Evolutionary conservation across 1,284 basidiomycete species (phyloP), one percentile per base, ranked within the genome.

Genomic region (Apiotrichum siamense): DNA sequence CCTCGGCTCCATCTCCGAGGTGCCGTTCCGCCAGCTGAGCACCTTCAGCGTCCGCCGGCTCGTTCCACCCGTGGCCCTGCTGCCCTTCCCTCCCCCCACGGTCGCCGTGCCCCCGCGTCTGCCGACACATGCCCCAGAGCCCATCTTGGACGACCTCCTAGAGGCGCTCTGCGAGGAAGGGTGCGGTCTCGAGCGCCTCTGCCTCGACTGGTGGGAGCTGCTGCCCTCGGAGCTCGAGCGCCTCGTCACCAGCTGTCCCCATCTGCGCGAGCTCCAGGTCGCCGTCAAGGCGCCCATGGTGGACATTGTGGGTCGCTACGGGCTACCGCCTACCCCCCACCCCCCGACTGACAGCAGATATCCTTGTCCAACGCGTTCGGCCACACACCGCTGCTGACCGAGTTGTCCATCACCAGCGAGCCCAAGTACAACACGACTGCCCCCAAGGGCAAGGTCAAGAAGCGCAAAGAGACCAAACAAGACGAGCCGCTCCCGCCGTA

Each of bases 191-290:
- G 36, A 52, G 23, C 43, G 50, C 5, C 49, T 67, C 0, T 62
- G 57, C 39, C 42, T 67, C 13, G 59, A 61, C 50, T 65, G 65
- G 64, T 67, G 62, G 60, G 57, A 56, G 49, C 46, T 65, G 11
- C 37, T 31, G 4, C 35, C 39, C 20, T 18, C 44, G 1, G 44
- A 58, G 17, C 39, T 64, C n/a, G 52, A 59, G 29, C 43, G 43
- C 3, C 31, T 67, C 11, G 42, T 64, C 3, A 46, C 46, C 13
- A 46, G 44, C 7, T 54, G 55, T 17, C 50, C 55, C 1, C 31
- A 32, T 1, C 37, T 65, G 7, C 41, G 47, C 23, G 54, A n/a
- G 18, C 43, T 67, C 1, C 54, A 60, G 32, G 26, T 62, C 1
- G 44, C 55, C 0, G 33, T 63, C n/a, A 40, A 37, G n/a, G 53